A percentile compares a stretch with the other conserved stretches of the same genome.
phyloP scores from a whole-genome alignment of 2,329 filamentous ascomycete species.

The Calonectria henricotiae region DNA sequence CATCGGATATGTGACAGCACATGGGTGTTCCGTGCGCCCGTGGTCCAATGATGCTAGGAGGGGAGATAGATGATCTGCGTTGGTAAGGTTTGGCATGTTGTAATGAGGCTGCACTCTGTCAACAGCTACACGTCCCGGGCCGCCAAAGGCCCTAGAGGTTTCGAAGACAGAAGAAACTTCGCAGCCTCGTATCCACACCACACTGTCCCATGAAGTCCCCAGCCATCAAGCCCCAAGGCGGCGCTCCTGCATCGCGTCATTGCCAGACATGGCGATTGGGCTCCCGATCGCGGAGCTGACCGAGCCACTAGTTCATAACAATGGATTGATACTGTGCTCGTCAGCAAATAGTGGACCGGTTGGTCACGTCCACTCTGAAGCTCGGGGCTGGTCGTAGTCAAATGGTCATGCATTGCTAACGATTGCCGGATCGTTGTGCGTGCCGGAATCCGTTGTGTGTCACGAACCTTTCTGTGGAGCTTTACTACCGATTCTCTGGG shows the following conservation, averaged over 20 bases:
- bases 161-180: conserved; percentile 8
- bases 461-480: conserved; percentile 54
- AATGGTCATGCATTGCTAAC: conserved; percentile 45
- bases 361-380: conserved; percentile 41
- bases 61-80: conserved; percentile 17
- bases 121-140: conserved; percentile 19
- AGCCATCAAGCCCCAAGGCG: not conserved
- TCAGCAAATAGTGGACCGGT: conserved; percentile 41
- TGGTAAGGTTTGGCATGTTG: conserved; percentile 12
- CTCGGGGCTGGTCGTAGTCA: conserved; percentile 40
- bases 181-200: conserved; percentile 19
- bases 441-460: conserved; percentile 47
- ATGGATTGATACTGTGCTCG: conserved; percentile 37
- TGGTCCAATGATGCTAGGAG: not conserved
- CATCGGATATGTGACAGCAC: conserved; percentile 24
- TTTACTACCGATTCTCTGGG: conserved; percentile 57
- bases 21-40: conserved; percentile 12
- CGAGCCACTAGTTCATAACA: conserved; percentile 29
- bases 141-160: conserved; percentile 6
- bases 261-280: conserved; percentile 10
- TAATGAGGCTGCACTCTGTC: conserved; percentile 25
- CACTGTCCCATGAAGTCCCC: not conserved
- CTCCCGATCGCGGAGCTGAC: conserved; percentile 34
- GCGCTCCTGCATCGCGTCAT: conserved; percentile 12
- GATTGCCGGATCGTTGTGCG: conserved; percentile 49